These are phyloP conservation scores for Galerina sulciceps DNA, from an alignment of 768 basidiomycete species.

Conservation along the genomic window DNA sequence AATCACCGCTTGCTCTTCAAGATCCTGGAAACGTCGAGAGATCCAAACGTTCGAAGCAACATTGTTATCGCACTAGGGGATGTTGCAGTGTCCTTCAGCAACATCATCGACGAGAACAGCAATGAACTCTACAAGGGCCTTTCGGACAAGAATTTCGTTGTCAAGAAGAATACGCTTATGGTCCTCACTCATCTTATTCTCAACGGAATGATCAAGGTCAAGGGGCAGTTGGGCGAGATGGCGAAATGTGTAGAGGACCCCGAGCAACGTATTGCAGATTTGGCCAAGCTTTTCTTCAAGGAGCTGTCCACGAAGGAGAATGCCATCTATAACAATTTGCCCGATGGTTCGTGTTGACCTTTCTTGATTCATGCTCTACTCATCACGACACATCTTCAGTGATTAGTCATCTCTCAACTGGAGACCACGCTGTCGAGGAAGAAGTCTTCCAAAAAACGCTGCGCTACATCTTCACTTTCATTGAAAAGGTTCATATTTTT, in stretches of 20 bases:
- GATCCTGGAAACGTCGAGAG: constrained; percentile 89
- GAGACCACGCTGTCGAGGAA: constrained; percentile 91
- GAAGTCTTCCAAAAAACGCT: constrained; percentile 91
- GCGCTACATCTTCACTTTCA: constrained; percentile 94
- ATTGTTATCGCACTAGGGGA: constrained; percentile 98
- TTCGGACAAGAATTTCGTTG: constrained; percentile 81
- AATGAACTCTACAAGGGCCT: constrained; percentile 94
- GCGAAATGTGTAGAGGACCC: constrained; percentile 98
- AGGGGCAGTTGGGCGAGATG: constrained; percentile 99
- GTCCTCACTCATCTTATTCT: constrained; percentile 95
- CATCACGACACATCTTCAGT: constrained; percentile 48
- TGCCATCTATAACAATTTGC: constrained; percentile 98
- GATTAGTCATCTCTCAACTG: constrained; percentile 92
- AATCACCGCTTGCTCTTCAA: constrained; percentile 91
- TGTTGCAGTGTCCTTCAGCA: constrained; percentile 97
- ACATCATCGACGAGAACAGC: constrained; percentile 95
- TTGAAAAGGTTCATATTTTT: constrained; percentile 84
- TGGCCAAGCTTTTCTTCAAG: constrained; percentile 98
- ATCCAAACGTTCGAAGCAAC: constrained; percentile 90
- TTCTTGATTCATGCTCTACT: background rate
- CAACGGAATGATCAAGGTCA: constrained; percentile 99
- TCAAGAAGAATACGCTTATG: constrained; percentile 99
- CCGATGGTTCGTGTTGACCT: constrained; percentile 68
- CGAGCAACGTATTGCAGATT: constrained; percentile 84
- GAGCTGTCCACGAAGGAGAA: constrained; percentile 98